Evolutionary conservation across 805 yeast species (phyloP).

Genomic region (Myxozyma lipomycoides): DNA sequence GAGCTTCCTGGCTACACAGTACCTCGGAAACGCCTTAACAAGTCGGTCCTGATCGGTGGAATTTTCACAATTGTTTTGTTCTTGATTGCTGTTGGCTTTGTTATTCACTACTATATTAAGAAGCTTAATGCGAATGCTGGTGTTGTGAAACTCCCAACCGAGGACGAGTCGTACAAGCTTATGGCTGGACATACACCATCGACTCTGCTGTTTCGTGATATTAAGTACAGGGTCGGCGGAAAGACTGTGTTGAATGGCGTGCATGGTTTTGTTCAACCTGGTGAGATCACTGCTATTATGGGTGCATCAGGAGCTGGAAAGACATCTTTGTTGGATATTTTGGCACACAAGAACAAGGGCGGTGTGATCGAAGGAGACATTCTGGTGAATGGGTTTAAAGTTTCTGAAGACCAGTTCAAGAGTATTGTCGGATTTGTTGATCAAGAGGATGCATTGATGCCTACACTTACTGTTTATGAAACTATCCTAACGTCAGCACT

Average conservation of each 20-base stretch:
- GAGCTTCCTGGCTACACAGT: conserved; percentile 85
- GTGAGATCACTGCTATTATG: conserved; percentile 91
- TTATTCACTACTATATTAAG: conserved; percentile 11
- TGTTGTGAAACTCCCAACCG: conserved; percentile 34
- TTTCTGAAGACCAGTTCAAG: conserved; percentile 45
- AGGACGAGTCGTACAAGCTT: conserved; percentile 46
- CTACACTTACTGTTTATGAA: conserved; percentile 93
- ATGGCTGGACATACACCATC: conserved; percentile 60
- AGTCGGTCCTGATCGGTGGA: conserved; percentile 12
- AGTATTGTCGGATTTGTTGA: conserved; percentile 89
- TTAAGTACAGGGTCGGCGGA: conserved; percentile 57
- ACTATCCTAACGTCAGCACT: conserved; percentile 91
- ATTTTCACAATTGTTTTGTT: conserved; percentile 16
- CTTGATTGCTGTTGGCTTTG: conserved; percentile 29
- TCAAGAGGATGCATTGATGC: conserved; percentile 86
- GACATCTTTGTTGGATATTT: conserved; percentile 84
- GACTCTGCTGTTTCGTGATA: conserved; percentile 67
- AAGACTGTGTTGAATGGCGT: conserved; percentile 55
- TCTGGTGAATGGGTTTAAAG: conserved; percentile 62
- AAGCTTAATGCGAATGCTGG: conserved; percentile 13
- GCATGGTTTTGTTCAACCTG: conserved; percentile 76
- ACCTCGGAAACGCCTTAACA: conserved; percentile 48
- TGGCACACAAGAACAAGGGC: conserved; percentile 81
- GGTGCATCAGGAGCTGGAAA: conserved; percentile 99
- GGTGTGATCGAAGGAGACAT: conserved; percentile 68